Base-by-base conservation (phyloP, 2,329 filamentous ascomycete species). In the Penicillium sp. region DNA sequence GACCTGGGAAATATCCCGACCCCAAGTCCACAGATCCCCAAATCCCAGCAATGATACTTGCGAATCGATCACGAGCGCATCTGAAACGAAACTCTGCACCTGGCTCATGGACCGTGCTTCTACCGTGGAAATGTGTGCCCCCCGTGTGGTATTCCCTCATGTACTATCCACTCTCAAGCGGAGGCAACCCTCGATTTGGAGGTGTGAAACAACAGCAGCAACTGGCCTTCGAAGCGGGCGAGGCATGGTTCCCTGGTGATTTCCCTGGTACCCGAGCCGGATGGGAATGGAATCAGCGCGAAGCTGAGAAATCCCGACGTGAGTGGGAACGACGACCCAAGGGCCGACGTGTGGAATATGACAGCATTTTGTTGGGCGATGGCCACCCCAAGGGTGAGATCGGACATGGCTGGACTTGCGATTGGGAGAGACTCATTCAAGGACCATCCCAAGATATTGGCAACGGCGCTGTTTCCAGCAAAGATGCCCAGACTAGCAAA, bases 111-210 rank as follows among this genome's bases (percentile, higher is more conserved):
- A 94, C 87, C 0, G 71, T 97, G 1, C 79, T 97, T 21, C 81
- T 94, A 3, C 94, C 94, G 0, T 97, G 93, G 91, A 92, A 90
- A 68, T 96, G 90, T 64, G 88, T 97, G 31, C 79, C 86, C 31
- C 85, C 91, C 0, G 80, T 97, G 28, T 99, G 94, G 94, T 88
- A 93, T 64, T 87, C 85, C 43, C 75, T 97, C 13, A 88, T 96
- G 75, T 91, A 91, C 67, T 91, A 87, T 55, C 90, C 91, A 0
- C 79, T 95, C 0, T 89, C 87, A 0, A 89, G 87, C 1, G 92
- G 92, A 7, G 87, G 88, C 0, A 95, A 91, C 55, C 89, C 91
- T 1, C 82, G 88, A 21, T 91, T 96, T 62, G 93, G 90, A 1
- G 93, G 94, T 0, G 67, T 97, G 28, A 81, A 90, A 40, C 89